Evolutionary conservation across 169 alveolate genomes (phyloP).

Genomic region (Toxoplasma gondii): DNA sequence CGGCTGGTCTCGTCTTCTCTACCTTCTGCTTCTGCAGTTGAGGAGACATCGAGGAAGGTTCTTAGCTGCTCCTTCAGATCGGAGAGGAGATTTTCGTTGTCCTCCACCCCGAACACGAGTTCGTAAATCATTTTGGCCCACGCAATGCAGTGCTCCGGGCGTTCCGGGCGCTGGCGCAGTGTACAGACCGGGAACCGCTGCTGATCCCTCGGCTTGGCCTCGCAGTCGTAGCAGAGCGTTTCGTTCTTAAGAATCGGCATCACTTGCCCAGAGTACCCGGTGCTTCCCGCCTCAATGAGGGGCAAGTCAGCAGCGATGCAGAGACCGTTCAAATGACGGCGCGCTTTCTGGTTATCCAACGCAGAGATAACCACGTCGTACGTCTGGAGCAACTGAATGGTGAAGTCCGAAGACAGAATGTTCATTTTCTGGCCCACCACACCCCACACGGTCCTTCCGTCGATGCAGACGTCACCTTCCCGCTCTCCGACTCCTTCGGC

Average conservation of each 20-base stretch:
- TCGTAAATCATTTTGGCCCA: slow-evolving; percentile 91
- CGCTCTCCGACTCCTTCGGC: background rate
- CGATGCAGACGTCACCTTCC: background rate
- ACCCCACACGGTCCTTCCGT: slow-evolving; percentile 1
- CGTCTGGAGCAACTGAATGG: slow-evolving; percentile 6
- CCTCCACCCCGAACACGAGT: slow-evolving; percentile 69
- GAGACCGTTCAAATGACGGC: slow-evolving; percentile 88
- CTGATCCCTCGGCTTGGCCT: slow-evolving; percentile 74
- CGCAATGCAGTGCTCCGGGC: slow-evolving; percentile 91
- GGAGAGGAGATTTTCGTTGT: slow-evolving; percentile 49
- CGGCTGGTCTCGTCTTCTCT: background rate
- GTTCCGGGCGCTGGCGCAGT: slow-evolving; percentile 89
- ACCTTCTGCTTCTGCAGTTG: background rate
- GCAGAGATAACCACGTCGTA: slow-evolving; percentile 92
- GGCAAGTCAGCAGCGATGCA: slow-evolving; percentile 80
- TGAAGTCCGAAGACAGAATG: slow-evolving; percentile 17
- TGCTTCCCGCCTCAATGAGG: slow-evolving; percentile 92
- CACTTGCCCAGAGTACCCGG: slow-evolving; percentile 89
- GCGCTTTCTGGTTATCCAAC: slow-evolving; percentile 91
- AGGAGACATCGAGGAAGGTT: background rate
- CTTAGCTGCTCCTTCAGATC: slow-evolving; percentile 45
- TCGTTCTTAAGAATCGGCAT: slow-evolving; percentile 77
- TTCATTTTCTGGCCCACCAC: background rate
- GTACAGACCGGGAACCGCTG: slow-evolving; percentile 91
- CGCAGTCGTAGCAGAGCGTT: slow-evolving; percentile 91